Base-by-base conservation (phyloP, 257 asterid genomes). In the Gentiana dahurica region DNA sequence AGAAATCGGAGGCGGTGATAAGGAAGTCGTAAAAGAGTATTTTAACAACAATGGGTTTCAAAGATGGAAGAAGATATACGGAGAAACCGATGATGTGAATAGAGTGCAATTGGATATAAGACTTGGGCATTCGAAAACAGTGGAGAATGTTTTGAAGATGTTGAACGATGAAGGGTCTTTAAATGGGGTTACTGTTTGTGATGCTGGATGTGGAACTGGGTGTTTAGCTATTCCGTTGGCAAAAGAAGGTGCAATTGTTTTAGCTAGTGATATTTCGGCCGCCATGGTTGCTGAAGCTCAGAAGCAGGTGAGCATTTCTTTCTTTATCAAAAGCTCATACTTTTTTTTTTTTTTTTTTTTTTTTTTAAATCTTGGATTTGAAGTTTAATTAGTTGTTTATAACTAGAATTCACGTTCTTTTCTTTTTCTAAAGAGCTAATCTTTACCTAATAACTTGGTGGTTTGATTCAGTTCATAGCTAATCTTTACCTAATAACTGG, bases 141-240 rank as follows among this genome's bases (percentile, higher is more conserved):
- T 89, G 62, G 95, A 89, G 80, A 89, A 74, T 69, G 82, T 72
- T 71, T 66, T 89, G 93, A 72, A 81, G 68, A 91, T 88, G 97
- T 61, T 87, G 84, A 33, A 51, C 43, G 97, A 87, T 50, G 98
- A 83, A 51, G 89, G 94, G 10, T 62, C 82, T 32, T 55, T 87
- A 57, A 60, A 52, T 32, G 98, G 98, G 8, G 76, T 85, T 4
- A 78, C 82, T 3, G 94, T 91, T 6, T 91, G 98, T 45, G 98
- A 91, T 24, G 98, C 98, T 0, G 97, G 98, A 0, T 91, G 97
- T 52, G 97, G 97, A 59, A 91, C 94, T 8, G 98, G 98, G 12
- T 73, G 83, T 36, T 59, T 87, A 66, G 69, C 97, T 32, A 91
- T 91, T 65, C 98, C 98, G 3, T 58, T 91, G 75, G 97, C 95